Evolutionary conservation across 1,139 yeast species (phyloP), one percentile per base, ranked within the genome.

Genomic region (Debaryomycetaceae sp.): DNA sequence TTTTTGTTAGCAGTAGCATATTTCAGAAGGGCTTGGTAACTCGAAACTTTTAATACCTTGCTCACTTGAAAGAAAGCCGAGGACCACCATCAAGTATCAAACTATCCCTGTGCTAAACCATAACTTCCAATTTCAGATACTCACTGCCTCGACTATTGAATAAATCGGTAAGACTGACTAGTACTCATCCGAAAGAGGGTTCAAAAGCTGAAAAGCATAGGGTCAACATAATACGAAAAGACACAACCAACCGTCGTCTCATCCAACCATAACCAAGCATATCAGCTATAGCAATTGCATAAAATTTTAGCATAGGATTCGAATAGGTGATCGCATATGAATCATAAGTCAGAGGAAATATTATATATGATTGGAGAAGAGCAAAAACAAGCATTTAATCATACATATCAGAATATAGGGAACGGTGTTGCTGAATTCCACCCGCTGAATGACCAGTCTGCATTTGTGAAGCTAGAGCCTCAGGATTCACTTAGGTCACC

Each of bases 401-500:
- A 27, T 27, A 27, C 31, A 4, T 27, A 27, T 27, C 31, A 27
- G 11, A 4, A 7, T 8, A 11, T 27, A 27, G 31, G 11, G 31
- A 27, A 27, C 4, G 4, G 11, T 11, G 31, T 27, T 4, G 31
- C 31, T 27, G 11, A 27, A 27, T 2, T 4, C 8, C 31, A 27
- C 11, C 31, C 31, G 11, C 31, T n/a, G 40, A 39, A 34, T 24
- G 38, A 14, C 13, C 31, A 27, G 11, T 37, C 41, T 41, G 37
- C 43, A 14, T 45, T 34, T 37, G 42, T 39, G 24, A 46, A 43
- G 44, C 42, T 8, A 7, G 45, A 49, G 34, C 42, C 44, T 8
- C 46, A 46, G 20, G 47, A 41, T 7, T 29, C 39, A 6, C 39
- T 49, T 38, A 51, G 53, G 14, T 43, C 49, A 24, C 53, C 53